Evolutionary conservation across 2,329 filamentous ascomycete species (phyloP).

Genomic region (Epichloe baconii): DNA sequence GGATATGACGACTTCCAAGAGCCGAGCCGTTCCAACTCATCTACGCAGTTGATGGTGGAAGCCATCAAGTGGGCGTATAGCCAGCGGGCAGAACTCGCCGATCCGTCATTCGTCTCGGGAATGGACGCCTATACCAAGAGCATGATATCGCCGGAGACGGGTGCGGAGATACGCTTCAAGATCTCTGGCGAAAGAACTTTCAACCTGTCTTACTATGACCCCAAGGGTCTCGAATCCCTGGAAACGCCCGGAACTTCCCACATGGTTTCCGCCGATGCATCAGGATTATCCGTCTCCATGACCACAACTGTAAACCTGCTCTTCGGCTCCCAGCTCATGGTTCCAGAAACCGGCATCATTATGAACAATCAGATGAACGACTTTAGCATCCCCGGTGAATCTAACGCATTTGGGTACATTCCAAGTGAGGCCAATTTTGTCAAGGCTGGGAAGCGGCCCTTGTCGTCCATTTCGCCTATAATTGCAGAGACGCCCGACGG

Average conservation of each 20-base stretch:
- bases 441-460: conserved; percentile 60
- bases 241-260: conserved; percentile 58
- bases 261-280: conserved; percentile 52
- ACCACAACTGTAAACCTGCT: conserved; percentile 74
- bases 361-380: conserved; percentile 55
- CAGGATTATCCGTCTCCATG: conserved; percentile 59
- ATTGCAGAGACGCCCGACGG: conserved; percentile 63
- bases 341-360: conserved; percentile 71
- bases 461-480: conserved; percentile 64
- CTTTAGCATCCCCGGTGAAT: conserved; percentile 60
- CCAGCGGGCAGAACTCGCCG: conserved; percentile 58
- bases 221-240: conserved; percentile 30
- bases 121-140: conserved; percentile 49
- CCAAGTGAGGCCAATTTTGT: conserved; percentile 66
- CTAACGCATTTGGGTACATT: conserved; percentile 65
- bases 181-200: conserved; percentile 29
- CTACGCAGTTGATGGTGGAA: conserved; percentile 71
- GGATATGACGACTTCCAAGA: conserved; percentile 56
- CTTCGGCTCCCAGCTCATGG: conserved; percentile 63
- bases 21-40: conserved; percentile 39
- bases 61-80: conserved; percentile 75
- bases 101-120: conserved; percentile 54
- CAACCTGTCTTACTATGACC: conserved; percentile 30
- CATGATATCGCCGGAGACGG: conserved; percentile 49
- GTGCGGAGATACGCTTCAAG: conserved; percentile 36